phyloP scores from a whole-genome alignment of 2,329 filamentous ascomycete species.

The Talaromyces atroroseus region DNA sequence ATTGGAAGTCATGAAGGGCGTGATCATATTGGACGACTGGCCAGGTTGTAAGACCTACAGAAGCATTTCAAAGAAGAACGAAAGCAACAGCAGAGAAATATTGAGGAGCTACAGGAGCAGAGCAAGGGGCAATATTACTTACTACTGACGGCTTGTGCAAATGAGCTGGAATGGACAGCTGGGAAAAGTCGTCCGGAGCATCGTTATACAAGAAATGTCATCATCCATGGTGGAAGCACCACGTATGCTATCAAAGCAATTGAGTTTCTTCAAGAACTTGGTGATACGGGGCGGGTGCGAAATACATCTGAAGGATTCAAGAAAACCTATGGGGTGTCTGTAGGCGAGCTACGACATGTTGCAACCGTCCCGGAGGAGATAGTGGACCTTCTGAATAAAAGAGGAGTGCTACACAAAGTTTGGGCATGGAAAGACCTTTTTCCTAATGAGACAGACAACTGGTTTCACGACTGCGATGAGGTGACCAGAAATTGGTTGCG shows the following conservation, averaged over 20 bases:
- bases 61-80: too few relatives aligned
- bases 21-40: neutral
- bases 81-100: neutral
- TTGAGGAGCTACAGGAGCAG: neutral
- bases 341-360: neutral
- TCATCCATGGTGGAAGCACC: neutral
- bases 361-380: neutral
- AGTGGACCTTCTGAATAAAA: neutral
- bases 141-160: conserved; percentile 29
- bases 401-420: neutral
- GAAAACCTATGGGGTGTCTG: neutral
- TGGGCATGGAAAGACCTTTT: neutral
- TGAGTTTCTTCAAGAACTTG: neutral
- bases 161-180: neutral
- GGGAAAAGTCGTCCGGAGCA: neutral
- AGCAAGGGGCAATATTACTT: too few relatives aligned
- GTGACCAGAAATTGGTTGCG: neutral
- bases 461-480: neutral
- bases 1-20: neutral
- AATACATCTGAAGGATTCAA: conserved; percentile 1
- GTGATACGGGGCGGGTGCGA: neutral
- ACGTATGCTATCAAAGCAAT: neutral
- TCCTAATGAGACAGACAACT: neutral
- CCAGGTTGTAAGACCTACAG: too few relatives aligned
- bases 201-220: neutral